These are phyloP conservation scores for Nadsonia commutata DNA, from an alignment of 1,139 yeast genomes.

Conservation along the genomic window DNA sequence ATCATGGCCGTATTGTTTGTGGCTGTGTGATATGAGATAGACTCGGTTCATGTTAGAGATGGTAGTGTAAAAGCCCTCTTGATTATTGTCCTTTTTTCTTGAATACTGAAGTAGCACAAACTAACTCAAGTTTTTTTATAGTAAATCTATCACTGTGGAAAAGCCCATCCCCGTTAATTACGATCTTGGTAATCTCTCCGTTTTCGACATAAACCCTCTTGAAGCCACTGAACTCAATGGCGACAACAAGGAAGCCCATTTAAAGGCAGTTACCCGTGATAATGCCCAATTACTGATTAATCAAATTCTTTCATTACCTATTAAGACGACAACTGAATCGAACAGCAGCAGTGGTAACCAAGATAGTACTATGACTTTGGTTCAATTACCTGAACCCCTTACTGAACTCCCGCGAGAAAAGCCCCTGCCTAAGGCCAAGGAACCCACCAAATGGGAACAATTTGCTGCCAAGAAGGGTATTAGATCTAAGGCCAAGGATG, in stretches of 20 bases:
- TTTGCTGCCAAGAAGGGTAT: constrained; percentile 96
- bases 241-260: constrained; percentile 44
- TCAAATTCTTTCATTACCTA: constrained; percentile 80
- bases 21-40: too few species aligned
- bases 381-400: constrained; percentile 72
- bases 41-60: too few species aligned
- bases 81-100: too few species aligned
- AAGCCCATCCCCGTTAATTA: constrained; percentile 74
- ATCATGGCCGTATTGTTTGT: too few species aligned
- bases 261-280: constrained; percentile 68
- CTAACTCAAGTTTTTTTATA: not conserved
- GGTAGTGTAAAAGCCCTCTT: too few species aligned
- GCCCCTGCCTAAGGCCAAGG: constrained; percentile 82
- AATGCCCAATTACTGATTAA: constrained; percentile 82
- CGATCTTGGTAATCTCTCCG: constrained; percentile 79
- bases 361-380: constrained; percentile 64
- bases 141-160: constrained; percentile 33
- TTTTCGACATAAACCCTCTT: constrained; percentile 65
- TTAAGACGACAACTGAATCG: constrained; percentile 70
- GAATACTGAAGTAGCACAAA: too few species aligned
- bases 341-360: constrained; percentile 40
- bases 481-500: constrained; percentile 76
- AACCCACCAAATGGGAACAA: constrained; percentile 90
- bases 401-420: constrained; percentile 88
- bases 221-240: constrained; percentile 55